These are phyloP conservation scores for Yamadazyma membranifaciens DNA, from an alignment of 1,139 yeast genomes.

Conservation along the genomic window DNA sequence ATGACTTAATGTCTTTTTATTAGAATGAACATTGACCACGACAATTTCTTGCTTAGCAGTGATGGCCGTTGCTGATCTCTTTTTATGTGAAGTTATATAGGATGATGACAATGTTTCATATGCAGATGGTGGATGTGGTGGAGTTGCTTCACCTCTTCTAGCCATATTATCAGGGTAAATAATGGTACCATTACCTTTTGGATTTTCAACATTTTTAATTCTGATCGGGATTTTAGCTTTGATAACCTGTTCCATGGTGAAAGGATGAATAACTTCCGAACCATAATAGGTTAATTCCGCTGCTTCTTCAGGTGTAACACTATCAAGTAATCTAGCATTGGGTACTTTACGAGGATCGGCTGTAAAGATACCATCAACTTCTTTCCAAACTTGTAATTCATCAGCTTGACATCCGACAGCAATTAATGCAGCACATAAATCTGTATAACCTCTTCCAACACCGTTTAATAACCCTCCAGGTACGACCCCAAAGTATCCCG, in stretches of 20 bases:
- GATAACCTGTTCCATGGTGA: conserved; percentile 98
- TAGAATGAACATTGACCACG: conserved; percentile 89
- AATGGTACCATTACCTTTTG: conserved; percentile 85
- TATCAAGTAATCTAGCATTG: conserved; percentile 76
- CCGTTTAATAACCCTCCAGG: conserved; percentile 93
- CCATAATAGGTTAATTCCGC: conserved; percentile 97
- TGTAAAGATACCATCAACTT: conserved; percentile 97
- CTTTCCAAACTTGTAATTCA: conserved; percentile 97
- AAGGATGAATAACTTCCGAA: conserved; percentile 96
- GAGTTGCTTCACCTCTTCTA: conserved; percentile 82
- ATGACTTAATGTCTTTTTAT: conserved; percentile 87
- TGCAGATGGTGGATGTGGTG: conserved; percentile 92
- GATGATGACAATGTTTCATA: conserved; percentile 50
- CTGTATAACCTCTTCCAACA: conserved; percentile 97
- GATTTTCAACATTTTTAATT: conserved; percentile 93
- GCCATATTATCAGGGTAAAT: conserved; percentile 90
- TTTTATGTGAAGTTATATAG: conserved; percentile 48
- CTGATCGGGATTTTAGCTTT: conserved; percentile 94
- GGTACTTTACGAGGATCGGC: conserved; percentile 98
- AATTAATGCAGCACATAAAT: conserved; percentile 91
- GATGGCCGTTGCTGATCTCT: conserved; percentile 92
- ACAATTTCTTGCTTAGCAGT: conserved; percentile 92
- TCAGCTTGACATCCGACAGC: conserved; percentile 93
- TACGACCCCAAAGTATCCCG: conserved; percentile 92
- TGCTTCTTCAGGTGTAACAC: conserved; percentile 98